These are phyloP conservation scores for Anisodus tanguticus DNA, from an alignment of 257 asterid genomes.

Conservation along the genomic window DNA sequence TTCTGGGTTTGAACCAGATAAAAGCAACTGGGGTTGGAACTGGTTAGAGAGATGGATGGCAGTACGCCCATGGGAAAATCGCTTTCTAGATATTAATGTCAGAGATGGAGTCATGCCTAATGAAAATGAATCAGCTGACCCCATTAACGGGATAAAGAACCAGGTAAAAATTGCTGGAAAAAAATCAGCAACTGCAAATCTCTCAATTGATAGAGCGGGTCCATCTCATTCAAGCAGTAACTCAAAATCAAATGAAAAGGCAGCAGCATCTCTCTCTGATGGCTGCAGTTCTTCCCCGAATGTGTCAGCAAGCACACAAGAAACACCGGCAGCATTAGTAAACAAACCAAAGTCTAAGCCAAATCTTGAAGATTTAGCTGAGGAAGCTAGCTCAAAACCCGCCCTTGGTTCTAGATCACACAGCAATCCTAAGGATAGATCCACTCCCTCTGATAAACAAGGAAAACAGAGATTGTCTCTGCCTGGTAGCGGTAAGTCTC, in stretches of 20 bases:
- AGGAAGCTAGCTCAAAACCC: conserved; percentile 70
- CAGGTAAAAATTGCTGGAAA: conserved; percentile 52
- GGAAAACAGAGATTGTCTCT: conserved; percentile 86
- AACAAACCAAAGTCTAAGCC: conserved; percentile 52
- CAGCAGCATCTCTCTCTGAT: conserved; percentile 62
- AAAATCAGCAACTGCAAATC: conserved; percentile 48
- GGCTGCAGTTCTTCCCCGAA: conserved; percentile 69
- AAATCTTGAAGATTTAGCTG: conserved; percentile 59
- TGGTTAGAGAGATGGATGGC: conserved; percentile 99
- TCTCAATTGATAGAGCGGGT: conserved; percentile 54
- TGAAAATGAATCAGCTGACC: conserved; percentile 58
- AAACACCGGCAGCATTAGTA: conserved; percentile 41
- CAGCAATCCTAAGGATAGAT: conserved; percentile 90
- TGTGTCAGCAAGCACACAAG: conserved; percentile 58
- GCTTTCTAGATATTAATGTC: conserved; percentile 71
- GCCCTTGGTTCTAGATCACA: conserved; percentile 61
- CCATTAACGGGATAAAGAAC: conserved; percentile 48
- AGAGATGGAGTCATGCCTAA: conserved; percentile 68
- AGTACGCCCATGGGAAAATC: conserved; percentile 99
- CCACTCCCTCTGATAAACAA: conserved; percentile 56
- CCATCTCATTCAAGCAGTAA: conserved; percentile 57
- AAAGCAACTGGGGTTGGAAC: conserved; percentile 97
- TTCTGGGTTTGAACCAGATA: conserved; percentile 86
- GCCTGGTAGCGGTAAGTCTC: conserved; percentile 69
- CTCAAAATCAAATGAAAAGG: conserved; percentile 60